A percentile compares a stretch with the other conserved stretches of the same genome.
These are phyloP conservation scores for Symbiodinium pilosum DNA, from an alignment of 73 alveolate species.

Conservation along the genomic window DNA sequence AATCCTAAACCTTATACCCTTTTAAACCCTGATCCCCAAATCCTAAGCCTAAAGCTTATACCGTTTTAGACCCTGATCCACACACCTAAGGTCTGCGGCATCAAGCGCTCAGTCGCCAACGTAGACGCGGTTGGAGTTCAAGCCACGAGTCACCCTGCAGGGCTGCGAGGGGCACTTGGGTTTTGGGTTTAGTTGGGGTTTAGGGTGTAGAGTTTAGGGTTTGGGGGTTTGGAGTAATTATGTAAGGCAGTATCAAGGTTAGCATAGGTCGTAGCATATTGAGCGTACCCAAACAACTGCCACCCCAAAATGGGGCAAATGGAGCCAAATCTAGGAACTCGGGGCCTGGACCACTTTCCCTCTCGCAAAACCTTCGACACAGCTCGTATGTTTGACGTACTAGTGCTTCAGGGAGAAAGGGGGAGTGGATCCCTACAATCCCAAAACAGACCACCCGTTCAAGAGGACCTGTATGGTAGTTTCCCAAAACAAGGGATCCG, in stretches of 20 bases:
- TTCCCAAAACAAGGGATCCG: no score
- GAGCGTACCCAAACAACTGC: no score
- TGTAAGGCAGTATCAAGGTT: no score
- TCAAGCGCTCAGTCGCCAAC: background rate
- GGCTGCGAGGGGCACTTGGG: background rate
- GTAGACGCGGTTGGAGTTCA: conserved; percentile 47
- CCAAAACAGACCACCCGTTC: no score
- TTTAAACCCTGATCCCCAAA: background rate
- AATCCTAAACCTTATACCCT: background rate
- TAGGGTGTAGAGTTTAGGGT: background rate
- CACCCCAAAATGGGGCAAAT: no score
- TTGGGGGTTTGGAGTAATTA: background rate
- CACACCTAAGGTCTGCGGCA: background rate
- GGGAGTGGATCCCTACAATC: no score
- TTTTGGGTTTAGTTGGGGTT: background rate
- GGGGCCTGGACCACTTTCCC: no score
- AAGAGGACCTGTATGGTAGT: no score
- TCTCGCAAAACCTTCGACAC: no score
- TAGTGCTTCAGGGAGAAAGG: background rate
- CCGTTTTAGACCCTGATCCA: background rate
- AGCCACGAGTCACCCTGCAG: conserved; percentile 29
- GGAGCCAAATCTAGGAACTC: no score
- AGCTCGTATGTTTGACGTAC: no score
- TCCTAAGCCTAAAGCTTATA: background rate
- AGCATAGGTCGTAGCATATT: no score